Evolutionary conservation across 2,329 filamentous ascomycete species (phyloP).

Genomic region (Westerdykella ornata): DNA sequence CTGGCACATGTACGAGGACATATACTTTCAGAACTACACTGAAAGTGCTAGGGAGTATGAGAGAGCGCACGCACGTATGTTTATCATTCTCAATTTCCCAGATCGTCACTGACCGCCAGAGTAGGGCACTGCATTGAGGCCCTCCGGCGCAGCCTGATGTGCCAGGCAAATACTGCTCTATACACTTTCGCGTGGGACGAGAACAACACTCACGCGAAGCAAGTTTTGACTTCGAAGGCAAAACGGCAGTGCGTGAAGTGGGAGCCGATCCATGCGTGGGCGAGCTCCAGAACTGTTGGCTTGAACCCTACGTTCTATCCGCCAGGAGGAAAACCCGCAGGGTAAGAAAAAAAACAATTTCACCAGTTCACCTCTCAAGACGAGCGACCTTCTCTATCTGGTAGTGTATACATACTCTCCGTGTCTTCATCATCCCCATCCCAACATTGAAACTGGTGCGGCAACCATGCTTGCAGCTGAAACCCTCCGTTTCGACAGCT

Average conservation of each 20-base stretch:
- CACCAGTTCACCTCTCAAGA: too few relatives aligned
- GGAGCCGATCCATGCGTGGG: conserved; percentile 3
- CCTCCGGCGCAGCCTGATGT: conserved; percentile 2
- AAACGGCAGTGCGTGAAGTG: conserved; percentile 3
- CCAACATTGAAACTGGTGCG: too few relatives aligned
- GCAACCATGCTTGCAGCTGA: too few relatives aligned
- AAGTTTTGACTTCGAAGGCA: conserved; percentile 1
- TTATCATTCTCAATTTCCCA: neutral
- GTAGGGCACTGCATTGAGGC: conserved; percentile 1
- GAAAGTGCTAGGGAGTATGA: neutral
- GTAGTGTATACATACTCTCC: too few relatives aligned
- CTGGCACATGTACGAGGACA: neutral
- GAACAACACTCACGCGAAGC: conserved; percentile 1
- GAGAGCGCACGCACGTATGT: conserved; percentile 1
- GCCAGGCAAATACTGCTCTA: conserved; percentile 1
- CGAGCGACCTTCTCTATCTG: too few relatives aligned
- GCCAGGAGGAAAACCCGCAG: neutral
- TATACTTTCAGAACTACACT: conserved; percentile 1
- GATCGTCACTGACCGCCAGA: neutral
- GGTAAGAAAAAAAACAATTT: too few relatives aligned
- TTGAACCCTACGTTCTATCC: neutral
- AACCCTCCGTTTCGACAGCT: too few relatives aligned
- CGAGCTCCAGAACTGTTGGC: neutral
- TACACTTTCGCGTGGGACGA: conserved; percentile 3
- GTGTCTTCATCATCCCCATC: too few relatives aligned